Percentiles rank a stretch among this genome's conserved stretches.
These are phyloP conservation scores for Sugiyamaella marilandica DNA, from an alignment of 805 yeast genomes.

Conservation along the genomic window DNA sequence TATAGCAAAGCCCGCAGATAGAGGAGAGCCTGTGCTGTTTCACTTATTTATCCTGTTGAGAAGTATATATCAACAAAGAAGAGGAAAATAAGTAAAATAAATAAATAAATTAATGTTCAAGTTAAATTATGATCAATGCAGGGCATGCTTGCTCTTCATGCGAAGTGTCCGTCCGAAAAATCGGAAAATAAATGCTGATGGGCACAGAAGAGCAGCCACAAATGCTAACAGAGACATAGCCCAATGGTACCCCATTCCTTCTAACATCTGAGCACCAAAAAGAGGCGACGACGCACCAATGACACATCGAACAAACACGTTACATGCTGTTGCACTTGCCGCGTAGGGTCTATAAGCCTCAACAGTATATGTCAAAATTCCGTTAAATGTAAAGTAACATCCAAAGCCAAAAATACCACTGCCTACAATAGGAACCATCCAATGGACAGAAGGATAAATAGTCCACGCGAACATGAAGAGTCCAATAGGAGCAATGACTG, in stretches of 20 bases:
- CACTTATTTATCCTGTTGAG: too few relatives aligned
- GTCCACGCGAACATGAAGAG: constrained; percentile 53
- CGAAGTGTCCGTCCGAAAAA: constrained; percentile 40
- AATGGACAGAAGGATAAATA: constrained; percentile 41
- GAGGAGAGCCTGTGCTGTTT: too few relatives aligned
- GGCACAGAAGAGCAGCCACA: constrained; percentile 43
- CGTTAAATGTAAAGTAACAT: constrained; percentile 36
- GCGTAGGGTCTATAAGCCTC: constrained; percentile 45
- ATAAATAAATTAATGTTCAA: background rate
- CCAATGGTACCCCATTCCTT: constrained; percentile 68
- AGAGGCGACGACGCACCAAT: constrained; percentile 79
- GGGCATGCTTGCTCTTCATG: constrained; percentile 22
- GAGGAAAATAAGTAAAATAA: too few relatives aligned
- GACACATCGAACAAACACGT: constrained; percentile 70
- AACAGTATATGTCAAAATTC: constrained; percentile 24
- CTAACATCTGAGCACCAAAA: constrained; percentile 79
- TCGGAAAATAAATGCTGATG: constrained; percentile 43
- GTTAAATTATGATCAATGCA: background rate
- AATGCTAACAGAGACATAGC: constrained; percentile 58
- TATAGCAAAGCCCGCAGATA: too few relatives aligned
- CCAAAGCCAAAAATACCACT: constrained; percentile 46
- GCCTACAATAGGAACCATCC: constrained; percentile 55
- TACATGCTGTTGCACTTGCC: constrained; percentile 89
- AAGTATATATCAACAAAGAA: too few relatives aligned
- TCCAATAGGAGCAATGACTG: constrained; percentile 42